Evolutionary conservation across 306 rosid genomes (phyloP), one percentile per base, ranked within the genome.

Genomic region (Vicia villosa): DNA sequence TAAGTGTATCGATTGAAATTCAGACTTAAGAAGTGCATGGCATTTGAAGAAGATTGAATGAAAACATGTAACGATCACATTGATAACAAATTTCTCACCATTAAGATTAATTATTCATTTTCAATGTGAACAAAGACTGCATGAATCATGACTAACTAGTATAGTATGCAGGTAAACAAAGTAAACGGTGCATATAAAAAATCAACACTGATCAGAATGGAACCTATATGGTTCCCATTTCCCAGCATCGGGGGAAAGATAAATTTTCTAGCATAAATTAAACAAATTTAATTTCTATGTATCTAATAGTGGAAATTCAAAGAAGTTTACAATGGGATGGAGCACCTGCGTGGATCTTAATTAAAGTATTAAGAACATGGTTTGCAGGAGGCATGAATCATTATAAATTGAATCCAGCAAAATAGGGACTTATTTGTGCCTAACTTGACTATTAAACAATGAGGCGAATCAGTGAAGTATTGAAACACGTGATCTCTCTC

Each of bases 391-490:
- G 71, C 15, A 12, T 12, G 6, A 43, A 32, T 32, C 41, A 68
- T 52, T 36, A 56, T 56, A 56, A 14, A 56, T 38, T 14, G 3
- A 6, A 14, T 56, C 40, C 38, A 3, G 63, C 63, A 56, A 68
- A 46, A 61, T 21, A 20, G 34, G 30, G 32, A 21, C 50, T 3
- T 22, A 3, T 32, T 13, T 15, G 45, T 11, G 20, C 69, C 59
- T 57, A 46, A 66, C 68, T 69, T 69, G 38, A 69, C 11, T 38
- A 40, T 63, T 24, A 74, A 62, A 63, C 42, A 13, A 66, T 63
- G 66, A 3, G 13, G 32, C 22, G 4, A 54, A 69, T 60, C 13
- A 32, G 30, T 73, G 15, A 64, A 73, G 17, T 43, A 63, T 38
- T 66, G 24, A 5, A 16, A 6, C 68, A 54, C 10, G 17, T 51